These are phyloP conservation scores for Terfezia boudieri DNA, from an alignment of 495 filamentous ascomycete species.

Conservation along the genomic window DNA sequence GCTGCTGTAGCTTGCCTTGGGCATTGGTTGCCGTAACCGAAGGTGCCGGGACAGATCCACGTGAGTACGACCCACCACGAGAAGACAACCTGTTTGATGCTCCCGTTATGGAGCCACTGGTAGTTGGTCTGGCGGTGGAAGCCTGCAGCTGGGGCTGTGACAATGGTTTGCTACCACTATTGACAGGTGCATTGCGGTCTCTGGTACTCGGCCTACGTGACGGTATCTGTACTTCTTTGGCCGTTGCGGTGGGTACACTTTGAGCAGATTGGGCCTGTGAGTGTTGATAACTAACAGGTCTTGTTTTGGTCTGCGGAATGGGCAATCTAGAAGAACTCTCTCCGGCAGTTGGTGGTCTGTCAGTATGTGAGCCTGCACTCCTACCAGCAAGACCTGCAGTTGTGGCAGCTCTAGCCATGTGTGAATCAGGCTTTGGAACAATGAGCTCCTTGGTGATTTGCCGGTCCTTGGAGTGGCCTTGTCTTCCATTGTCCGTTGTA, in stretches of 20 bases:
- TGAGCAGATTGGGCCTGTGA: constrained; percentile 26
- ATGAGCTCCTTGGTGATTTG: background rate
- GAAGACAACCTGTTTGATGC: constrained; percentile 40
- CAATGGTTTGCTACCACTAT: constrained; percentile 18
- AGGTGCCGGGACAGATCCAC: constrained; percentile 70
- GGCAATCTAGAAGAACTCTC: constrained; percentile 24
- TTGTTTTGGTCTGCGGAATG: constrained; percentile 25
- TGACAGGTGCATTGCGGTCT: constrained; percentile 23
- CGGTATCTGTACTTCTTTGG: background rate
- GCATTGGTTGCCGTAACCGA: constrained; percentile 76
- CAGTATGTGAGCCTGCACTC: constrained; percentile 15
- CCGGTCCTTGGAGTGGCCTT: background rate
- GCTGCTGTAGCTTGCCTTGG: constrained; percentile 75
- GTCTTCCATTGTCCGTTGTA: background rate
- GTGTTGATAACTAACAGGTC: constrained; percentile 27
- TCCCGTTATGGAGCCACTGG: background rate
- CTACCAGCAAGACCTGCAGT: constrained; percentile 14
- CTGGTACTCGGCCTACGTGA: background rate
- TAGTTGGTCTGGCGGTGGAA: background rate
- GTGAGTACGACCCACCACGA: constrained; percentile 57
- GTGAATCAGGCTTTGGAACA: background rate
- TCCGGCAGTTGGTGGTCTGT: constrained; percentile 23
- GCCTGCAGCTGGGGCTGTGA: background rate
- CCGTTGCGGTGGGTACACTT: constrained; percentile 20
- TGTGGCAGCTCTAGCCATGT: constrained; percentile 15